Conservation (phyloP, 495 filamentous ascomycete species). For the Podospora pseudoanserina region DNA sequence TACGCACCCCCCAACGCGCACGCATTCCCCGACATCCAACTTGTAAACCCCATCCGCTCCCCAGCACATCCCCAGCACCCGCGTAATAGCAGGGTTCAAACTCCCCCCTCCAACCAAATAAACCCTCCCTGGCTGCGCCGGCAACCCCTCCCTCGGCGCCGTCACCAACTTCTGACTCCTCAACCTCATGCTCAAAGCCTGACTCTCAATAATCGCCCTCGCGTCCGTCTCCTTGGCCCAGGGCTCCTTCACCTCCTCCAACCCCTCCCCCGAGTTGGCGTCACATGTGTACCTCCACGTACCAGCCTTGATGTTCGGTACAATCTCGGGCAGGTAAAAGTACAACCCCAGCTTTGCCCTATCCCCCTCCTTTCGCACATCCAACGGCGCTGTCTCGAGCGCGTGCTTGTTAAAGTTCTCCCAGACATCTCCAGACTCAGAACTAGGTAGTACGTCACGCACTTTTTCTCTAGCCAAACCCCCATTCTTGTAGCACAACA, state of each 20-base stretch:
- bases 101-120: conserved; percentile 93
- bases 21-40: conserved; percentile 91
- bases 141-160: conserved; percentile 51
- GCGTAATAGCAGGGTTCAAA: conserved; percentile 80
- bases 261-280: conserved; percentile 41
- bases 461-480: conserved; percentile 86
- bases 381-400: conserved; percentile 61
- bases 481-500: conserved; percentile 99
- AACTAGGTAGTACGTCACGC: conserved; percentile 59
- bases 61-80: conserved; percentile 78
- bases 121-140: conserved; percentile 80
- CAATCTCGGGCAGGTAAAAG: conserved; percentile 93
- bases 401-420: conserved; percentile 69
- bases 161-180: conserved; percentile 72
- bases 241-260: conserved; percentile 44
- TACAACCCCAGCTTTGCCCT: conserved; percentile 80
- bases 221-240: conserved; percentile 60
- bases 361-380: conserved; percentile 50
- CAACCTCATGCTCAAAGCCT: conserved; percentile 84
- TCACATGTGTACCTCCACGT: conserved; percentile 78
- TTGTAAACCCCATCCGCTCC: conserved; percentile 84
- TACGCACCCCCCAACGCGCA: conserved; percentile 95
- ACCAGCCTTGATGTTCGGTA: conserved; percentile 79
- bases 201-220: conserved; percentile 87
- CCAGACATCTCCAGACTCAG: conserved; percentile 57